phyloP scores from a whole-genome alignment of 257 asterid species.

The Cordia subcordata region DNA sequence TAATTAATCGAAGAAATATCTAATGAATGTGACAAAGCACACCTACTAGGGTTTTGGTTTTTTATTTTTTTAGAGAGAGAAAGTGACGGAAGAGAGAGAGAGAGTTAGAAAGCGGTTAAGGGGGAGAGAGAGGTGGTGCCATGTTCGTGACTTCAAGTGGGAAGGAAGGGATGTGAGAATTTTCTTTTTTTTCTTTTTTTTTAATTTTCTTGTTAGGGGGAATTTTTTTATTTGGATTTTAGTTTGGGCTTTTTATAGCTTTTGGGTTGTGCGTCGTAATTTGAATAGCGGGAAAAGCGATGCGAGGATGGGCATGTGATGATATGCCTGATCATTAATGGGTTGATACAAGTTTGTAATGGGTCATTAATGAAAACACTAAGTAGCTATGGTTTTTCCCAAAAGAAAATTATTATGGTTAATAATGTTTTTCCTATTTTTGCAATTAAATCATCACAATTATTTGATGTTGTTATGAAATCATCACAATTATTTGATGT shows the following conservation, averaged over 20 bases:
- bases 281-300: neutral
- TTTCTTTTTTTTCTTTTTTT: neutral
- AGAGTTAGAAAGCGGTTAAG: slow-evolving; percentile 13
- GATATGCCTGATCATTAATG: neutral
- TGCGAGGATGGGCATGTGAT: neutral
- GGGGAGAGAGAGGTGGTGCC: slow-evolving; percentile 32
- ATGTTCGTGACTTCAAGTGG: slow-evolving; percentile 23
- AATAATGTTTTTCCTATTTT: too few species aligned
- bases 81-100: slow-evolving; percentile 2
- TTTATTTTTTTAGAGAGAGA: slow-evolving; percentile 1
- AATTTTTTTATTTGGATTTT: neutral
- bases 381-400: too few species aligned
- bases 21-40: too few species aligned
- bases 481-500: too few species aligned
- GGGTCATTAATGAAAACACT: too few species aligned
- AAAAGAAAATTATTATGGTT: too few species aligned
- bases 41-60: neutral
- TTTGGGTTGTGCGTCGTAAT: neutral
- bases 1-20: neutral
- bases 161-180: slow-evolving; percentile 16
- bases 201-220: too few species aligned
- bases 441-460: too few species aligned
- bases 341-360: neutral
- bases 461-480: too few species aligned
- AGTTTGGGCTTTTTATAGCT: neutral